Percentiles rank a stretch among this genome's conserved stretches.
phyloP scores from a whole-genome alignment of 306 rosid genomes.

The Vachellia pachyceras region DNA sequence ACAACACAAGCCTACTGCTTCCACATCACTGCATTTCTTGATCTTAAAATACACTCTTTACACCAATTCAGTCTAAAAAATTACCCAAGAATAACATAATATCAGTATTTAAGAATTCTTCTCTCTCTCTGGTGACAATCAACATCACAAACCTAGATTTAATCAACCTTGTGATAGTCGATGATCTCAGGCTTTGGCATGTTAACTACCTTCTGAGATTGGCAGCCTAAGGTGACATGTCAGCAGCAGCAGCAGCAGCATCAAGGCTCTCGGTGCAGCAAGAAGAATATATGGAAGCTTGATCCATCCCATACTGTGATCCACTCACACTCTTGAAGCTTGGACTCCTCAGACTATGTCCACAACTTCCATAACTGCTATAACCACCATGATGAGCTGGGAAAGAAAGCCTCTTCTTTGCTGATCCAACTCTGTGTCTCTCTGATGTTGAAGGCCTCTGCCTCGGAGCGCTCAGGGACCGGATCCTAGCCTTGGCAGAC shows the following conservation, averaged over 20 bases:
- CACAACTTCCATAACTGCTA: slow-evolving; percentile 63
- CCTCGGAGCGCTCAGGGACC: slow-evolving; percentile 92
- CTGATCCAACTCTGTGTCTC: slow-evolving; percentile 79
- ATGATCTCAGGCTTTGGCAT: slow-evolving; percentile 26
- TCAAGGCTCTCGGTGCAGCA: slow-evolving; percentile 86
- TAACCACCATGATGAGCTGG: slow-evolving; percentile 73
- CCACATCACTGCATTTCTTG: slow-evolving; percentile 19
- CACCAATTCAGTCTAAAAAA: slow-evolving; percentile 30
- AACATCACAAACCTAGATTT: slow-evolving; percentile 43
- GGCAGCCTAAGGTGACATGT: too few species aligned
- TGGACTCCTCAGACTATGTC: slow-evolving; percentile 83
- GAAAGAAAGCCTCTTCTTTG: slow-evolving; percentile 83
- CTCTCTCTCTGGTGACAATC: background rate
- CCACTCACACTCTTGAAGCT: slow-evolving; percentile 84
- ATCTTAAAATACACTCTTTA: slow-evolving; percentile 30
- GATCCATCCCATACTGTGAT: slow-evolving; percentile 71
- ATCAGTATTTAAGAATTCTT: background rate
- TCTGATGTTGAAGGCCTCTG: slow-evolving; percentile 89
- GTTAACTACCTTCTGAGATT: slow-evolving; percentile 88
- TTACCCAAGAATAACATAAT: background rate
- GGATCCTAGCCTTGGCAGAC: slow-evolving; percentile 87
- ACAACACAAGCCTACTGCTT: background rate
- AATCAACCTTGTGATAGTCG: slow-evolving; percentile 27
- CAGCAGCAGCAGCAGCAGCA: too few species aligned
- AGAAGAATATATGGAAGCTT: slow-evolving; percentile 85